phyloP scores from a whole-genome alignment of 2,329 filamentous ascomycete species.

The Diaporthe vexans region DNA sequence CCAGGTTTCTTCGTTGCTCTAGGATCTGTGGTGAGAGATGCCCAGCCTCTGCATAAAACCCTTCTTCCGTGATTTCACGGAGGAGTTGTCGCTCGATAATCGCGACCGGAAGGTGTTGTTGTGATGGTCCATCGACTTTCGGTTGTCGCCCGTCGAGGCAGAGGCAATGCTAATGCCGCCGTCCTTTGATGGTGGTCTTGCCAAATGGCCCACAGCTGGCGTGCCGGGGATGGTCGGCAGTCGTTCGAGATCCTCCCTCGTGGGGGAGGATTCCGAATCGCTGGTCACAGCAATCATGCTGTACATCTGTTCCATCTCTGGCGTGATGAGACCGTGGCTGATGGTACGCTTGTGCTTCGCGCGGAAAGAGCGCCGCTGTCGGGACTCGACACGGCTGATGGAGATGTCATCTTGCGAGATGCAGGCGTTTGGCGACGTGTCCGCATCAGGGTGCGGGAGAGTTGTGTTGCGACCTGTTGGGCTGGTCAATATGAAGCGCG shows the following conservation, averaged over 20 bases:
- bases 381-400: constrained; percentile 56
- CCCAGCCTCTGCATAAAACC: constrained; percentile 41
- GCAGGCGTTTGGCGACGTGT: constrained; percentile 68
- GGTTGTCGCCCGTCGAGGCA: constrained; percentile 45
- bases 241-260: constrained; percentile 32
- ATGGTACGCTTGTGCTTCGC: constrained; percentile 62
- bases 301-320: constrained; percentile 53
- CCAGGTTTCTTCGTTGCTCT: neutral
- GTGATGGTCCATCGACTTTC: constrained; percentile 38
- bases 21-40: constrained; percentile 32
- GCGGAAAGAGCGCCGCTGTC: constrained; percentile 62
- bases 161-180: constrained; percentile 55
- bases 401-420: constrained; percentile 69
- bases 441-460: constrained; percentile 72
- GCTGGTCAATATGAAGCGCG: neutral
- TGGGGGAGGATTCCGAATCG: constrained; percentile 41
- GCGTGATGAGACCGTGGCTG: constrained; percentile 60
- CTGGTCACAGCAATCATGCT: constrained; percentile 46
- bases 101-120: constrained; percentile 20
- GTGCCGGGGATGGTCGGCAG: constrained; percentile 42
- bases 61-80: constrained; percentile 38
- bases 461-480: constrained; percentile 69
- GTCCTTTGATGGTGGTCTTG: constrained; percentile 52
- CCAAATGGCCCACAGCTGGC: constrained; percentile 42
- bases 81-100: constrained; percentile 32